phyloP scores from a whole-genome alignment of 2,329 filamentous ascomycete species.

The Sclerotinia sclerotiorum region DNA sequence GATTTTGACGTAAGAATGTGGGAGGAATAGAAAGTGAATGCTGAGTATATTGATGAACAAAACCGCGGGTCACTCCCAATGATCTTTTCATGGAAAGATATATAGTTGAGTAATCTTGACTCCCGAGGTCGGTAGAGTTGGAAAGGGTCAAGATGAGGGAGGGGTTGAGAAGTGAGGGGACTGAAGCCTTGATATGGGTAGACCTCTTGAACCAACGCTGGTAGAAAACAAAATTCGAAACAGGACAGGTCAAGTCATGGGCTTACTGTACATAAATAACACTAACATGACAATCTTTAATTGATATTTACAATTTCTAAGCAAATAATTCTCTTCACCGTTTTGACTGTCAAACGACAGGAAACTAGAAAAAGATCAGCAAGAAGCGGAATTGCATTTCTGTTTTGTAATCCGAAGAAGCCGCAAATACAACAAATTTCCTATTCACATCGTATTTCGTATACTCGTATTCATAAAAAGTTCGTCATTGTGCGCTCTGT shows the following conservation, averaged over 20 bases:
- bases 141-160: neutral
- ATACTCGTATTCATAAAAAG: neutral
- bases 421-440: neutral
- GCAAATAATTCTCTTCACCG: neutral
- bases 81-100: constrained; percentile 18
- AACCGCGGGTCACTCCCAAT: neutral
- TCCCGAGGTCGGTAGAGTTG: too few relatives aligned
- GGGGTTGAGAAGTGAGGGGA: constrained; percentile 4
- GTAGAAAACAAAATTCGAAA: neutral
- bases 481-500: constrained; percentile 14
- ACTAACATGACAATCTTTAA: neutral
- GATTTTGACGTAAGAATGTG: constrained; percentile 1
- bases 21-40: neutral
- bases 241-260: neutral
- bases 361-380: neutral
- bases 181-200: neutral
- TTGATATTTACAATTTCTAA: neutral
- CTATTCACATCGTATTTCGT: neutral
- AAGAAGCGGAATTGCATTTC: neutral
- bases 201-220: neutral
- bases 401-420: constrained; percentile 5
- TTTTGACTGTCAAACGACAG: neutral
- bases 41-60: constrained; percentile 6
- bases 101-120: neutral
- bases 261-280: neutral